Evolutionary conservation across 1,139 yeast genomes (phyloP), one percentile per base, ranked within the genome.

Genomic region (Kodamaea sp.): DNA sequence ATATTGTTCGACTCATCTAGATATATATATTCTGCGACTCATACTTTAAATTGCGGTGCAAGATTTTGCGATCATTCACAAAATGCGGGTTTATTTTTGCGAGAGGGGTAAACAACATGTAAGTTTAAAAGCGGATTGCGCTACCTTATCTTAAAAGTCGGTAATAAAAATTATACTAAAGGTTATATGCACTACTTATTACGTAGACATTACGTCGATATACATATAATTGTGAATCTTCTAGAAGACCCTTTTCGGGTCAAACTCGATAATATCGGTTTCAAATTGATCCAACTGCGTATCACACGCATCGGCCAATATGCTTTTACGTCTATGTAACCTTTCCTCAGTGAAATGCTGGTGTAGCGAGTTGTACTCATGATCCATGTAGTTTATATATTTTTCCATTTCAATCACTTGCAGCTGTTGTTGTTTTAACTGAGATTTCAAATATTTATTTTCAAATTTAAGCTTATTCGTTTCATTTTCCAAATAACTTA

Each of bases 401-500:
- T 44, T 47, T 15, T 45, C 50, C 20, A 67, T 41, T 41, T 68
- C 73, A 1, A 39, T 40, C 12, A 55, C 50, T 41, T 59, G 61
- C 5, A 52, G 47, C 2, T 42, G 32, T 24, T 52, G 51, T 35
- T 53, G 56, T n/a, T 49, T 45, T 9, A 53, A 24, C 27, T 47
- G 49, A n/a, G 46, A 42, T 34, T 45, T 49, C 39, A 70, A 49
- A 41, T 55, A 68, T 39, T 55, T 58, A 42, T 66, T 67, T 41
- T 70, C 72, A 47, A 70, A 70, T 34, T 55, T 55, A 26, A 58
- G 47, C 38, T 55, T 57, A 26, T 46, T 45, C 4, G 63, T 45
- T 37, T 68, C 68, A 11, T 50, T 56, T 29, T 68, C 73, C 24
- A 69, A 52, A 38, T 51, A 68, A 9, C 53, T 49, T 27, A 68